Evolutionary conservation across 2,329 filamentous ascomycete species (phyloP).

Genomic region (Amauroascus verrucosus): DNA sequence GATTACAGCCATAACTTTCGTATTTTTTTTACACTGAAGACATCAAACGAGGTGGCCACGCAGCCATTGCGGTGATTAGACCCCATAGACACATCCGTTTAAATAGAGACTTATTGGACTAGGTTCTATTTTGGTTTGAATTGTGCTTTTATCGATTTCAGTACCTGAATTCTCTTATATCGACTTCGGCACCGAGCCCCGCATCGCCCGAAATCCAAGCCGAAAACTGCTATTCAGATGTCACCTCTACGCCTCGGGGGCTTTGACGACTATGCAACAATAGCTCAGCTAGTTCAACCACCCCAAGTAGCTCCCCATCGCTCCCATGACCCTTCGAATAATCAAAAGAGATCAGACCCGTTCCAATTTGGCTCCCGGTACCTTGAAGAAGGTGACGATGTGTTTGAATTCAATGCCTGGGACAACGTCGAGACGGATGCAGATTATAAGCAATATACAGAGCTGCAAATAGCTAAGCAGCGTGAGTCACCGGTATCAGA

Average conservation of each 20-base stretch:
- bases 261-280: slow-evolving; percentile 22
- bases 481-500: slow-evolving; percentile 78
- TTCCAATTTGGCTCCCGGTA: slow-evolving; percentile 91
- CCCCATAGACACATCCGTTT: background rate
- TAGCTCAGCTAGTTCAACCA: slow-evolving; percentile 39
- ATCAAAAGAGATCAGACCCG: slow-evolving; percentile 78
- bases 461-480: slow-evolving; percentile 75
- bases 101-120: background rate
- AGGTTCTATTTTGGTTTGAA: background rate
- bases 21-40: background rate
- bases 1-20: background rate
- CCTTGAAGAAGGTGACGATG: slow-evolving; percentile 72
- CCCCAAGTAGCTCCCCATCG: slow-evolving; percentile 48
- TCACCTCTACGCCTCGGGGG: slow-evolving; percentile 18
- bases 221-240: slow-evolving; percentile 7
- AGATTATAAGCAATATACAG: slow-evolving; percentile 73
- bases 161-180: background rate
- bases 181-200: background rate
- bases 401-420: slow-evolving; percentile 98
- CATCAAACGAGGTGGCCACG: background rate
- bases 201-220: background rate
- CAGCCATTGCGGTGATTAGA: background rate
- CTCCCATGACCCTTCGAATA: slow-evolving; percentile 59
- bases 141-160: background rate
- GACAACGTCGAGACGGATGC: slow-evolving; percentile 93